A percentile compares a stretch with the other conserved stretches of the same genome.
These are phyloP conservation scores for Copromyces sp. DNA, from an alignment of 495 filamentous ascomycete genomes.

Conservation along the genomic window DNA sequence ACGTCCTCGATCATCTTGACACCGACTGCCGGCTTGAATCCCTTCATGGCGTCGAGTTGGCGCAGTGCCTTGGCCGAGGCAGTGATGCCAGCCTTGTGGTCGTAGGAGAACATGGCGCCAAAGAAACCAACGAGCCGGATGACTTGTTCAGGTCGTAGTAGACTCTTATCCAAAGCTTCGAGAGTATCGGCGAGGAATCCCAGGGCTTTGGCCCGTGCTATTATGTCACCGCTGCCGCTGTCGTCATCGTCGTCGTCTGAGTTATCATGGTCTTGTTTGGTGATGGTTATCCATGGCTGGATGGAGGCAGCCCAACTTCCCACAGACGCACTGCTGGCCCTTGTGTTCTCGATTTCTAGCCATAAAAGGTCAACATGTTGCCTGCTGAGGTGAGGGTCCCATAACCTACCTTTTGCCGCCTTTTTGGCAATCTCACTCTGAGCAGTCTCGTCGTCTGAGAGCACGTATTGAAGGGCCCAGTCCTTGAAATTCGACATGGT, in stretches of 20 bases:
- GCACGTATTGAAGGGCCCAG: slow-evolving; percentile 39
- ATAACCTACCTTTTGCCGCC: slow-evolving; percentile 27
- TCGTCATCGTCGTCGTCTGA: slow-evolving; percentile 11
- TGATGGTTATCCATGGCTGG: slow-evolving; percentile 36
- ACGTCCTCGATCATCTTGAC: slow-evolving; percentile 31
- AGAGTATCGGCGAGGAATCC: slow-evolving; percentile 37
- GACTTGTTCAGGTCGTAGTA: slow-evolving; percentile 33
- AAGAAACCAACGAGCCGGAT: slow-evolving; percentile 37
- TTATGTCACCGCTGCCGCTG: slow-evolving; percentile 28
- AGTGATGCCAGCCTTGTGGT: slow-evolving; percentile 40
- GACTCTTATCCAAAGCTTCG: slow-evolving; percentile 25
- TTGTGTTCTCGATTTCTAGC: slow-evolving; percentile 32
- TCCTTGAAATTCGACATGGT: slow-evolving; percentile 37
- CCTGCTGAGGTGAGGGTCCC: not conserved
- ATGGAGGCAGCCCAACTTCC: slow-evolving; percentile 41
- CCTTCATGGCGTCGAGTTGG: slow-evolving; percentile 32
- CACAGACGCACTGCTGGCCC: slow-evolving; percentile 30
- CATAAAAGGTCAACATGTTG: not conserved
- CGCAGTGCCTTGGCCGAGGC: slow-evolving; percentile 38
- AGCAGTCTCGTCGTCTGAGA: slow-evolving; percentile 30
- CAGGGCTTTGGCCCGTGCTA: slow-evolving; percentile 33
- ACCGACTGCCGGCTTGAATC: slow-evolving; percentile 34
- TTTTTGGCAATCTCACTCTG: slow-evolving; percentile 26
- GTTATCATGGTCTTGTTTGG: slow-evolving; percentile 10
- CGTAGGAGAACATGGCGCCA: slow-evolving; percentile 38